A percentile compares a stretch with the other conserved stretches of the same genome.
These are phyloP conservation scores for Venturia oleaginea DNA, from an alignment of 2,329 filamentous ascomycete genomes.

Conservation along the genomic window DNA sequence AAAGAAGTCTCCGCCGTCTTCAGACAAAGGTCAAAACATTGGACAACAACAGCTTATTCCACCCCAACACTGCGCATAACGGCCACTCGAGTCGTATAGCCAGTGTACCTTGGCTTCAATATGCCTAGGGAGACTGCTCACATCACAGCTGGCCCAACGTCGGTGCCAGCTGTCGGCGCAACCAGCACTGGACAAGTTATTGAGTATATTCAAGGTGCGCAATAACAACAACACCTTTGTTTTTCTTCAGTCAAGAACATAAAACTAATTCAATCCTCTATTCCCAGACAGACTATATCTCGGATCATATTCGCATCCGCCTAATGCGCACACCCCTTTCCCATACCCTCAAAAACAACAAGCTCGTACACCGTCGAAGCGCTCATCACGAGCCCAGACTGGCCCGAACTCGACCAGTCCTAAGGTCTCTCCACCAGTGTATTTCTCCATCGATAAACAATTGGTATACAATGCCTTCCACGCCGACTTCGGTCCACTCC, in stretches of 20 bases:
- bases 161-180: conserved; percentile 4
- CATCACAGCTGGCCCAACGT: conserved; percentile 3
- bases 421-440: conserved; percentile 61
- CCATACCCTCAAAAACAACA: conserved; percentile 59
- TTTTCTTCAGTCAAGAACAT: background rate
- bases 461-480: conserved; percentile 98
- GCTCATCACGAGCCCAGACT: conserved; percentile 56
- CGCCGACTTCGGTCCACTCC: conserved; percentile 93
- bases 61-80: background rate
- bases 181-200: conserved; percentile 69
- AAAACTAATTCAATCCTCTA: background rate
- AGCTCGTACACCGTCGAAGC: conserved; percentile 64
- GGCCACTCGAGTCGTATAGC: background rate
- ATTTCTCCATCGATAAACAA: conserved; percentile 89
- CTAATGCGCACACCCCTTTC: conserved; percentile 73
- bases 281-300: conserved; percentile 80
- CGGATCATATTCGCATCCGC: conserved; percentile 77
- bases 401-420: conserved; percentile 46
- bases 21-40: conserved; percentile 1
- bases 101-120: background rate
- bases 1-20: background rate
- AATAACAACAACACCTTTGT: background rate
- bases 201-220: conserved; percentile 88
- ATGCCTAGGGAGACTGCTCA: conserved; percentile 10
- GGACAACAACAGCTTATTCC: background rate